phyloP scores from a whole-genome alignment of 192 early-diverging fungal genomes.

The Mortierella alpina region DNA sequence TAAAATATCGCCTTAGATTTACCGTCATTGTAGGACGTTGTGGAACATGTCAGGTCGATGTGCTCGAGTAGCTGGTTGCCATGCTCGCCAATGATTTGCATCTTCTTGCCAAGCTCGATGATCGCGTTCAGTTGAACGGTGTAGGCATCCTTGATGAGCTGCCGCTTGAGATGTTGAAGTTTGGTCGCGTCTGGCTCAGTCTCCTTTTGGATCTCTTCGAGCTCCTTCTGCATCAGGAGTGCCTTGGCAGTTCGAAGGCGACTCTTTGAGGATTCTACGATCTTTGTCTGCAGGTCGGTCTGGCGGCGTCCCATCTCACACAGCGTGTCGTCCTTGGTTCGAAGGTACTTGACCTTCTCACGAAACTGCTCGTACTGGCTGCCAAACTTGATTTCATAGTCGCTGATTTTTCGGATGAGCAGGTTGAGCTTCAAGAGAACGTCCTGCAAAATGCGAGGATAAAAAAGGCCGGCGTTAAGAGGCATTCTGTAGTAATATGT shows the following conservation, averaged over 20 bases:
- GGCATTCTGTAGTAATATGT: not conserved
- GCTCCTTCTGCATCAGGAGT: constrained; percentile 32
- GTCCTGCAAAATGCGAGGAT: constrained; percentile 11
- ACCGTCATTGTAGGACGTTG: constrained; percentile 16
- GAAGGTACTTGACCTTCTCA: constrained; percentile 39
- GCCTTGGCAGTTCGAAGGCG: constrained; percentile 25
- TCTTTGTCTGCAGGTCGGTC: constrained; percentile 25
- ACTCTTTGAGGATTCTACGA: constrained; percentile 34
- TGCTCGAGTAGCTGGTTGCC: constrained; percentile 41
- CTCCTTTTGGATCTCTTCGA: constrained; percentile 21
- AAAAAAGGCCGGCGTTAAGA: not conserved
- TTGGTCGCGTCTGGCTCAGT: constrained; percentile 6
- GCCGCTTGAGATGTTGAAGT: constrained; percentile 48
- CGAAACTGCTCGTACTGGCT: constrained; percentile 44
- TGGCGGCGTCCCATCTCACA: constrained; percentile 44
- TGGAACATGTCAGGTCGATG: constrained; percentile 18
- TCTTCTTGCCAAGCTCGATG: constrained; percentile 51
- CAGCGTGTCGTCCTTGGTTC: constrained; percentile 43
- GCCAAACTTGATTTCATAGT: constrained; percentile 48
- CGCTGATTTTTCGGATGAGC: constrained; percentile 50
- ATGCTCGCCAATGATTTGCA: constrained; percentile 57
- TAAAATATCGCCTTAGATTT: not conserved
- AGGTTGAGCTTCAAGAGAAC: constrained; percentile 48
- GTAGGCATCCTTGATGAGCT: constrained; percentile 51
- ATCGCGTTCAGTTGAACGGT: constrained; percentile 43